Base-by-base conservation (phyloP, 192 early-diverging fungal genomes). In the Umbelopsis isabellina region DNA sequence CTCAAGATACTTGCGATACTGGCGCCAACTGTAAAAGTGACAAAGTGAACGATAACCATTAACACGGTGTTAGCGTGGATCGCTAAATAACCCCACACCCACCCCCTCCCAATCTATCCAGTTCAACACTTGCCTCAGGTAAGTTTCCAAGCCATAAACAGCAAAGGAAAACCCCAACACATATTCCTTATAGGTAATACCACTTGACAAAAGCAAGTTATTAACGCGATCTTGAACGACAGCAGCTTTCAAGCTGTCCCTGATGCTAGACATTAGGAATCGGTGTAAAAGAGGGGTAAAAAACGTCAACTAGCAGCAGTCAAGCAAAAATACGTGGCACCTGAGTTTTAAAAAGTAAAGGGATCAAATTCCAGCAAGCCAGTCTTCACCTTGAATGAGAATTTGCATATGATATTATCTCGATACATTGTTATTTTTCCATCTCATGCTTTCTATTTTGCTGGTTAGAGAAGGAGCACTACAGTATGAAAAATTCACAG, bases 141-240 rank as follows among this genome's bases (percentile, higher is more conserved):
- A 95, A 21, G 91, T 87, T 75, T 95, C 91, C 86, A 92, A 94
- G 3, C 80, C 66, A 72, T 91, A 98, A 35, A 89, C 89, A 22
- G 79, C 77, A 80, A 82, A 87, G 50, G 89, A 87, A 49, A 95
- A 90, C 7, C 68, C 81, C 55, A 98, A 73, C 10, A 95, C 91
- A 74, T 84, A 90, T 65, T 89, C 79, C 85, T 95, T 95, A 85
- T 92, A 96, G 0, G 91, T 90, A 47, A 91, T 61, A 33, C 55
- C 55, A 33, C 27, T 35, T 25, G 55, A 61, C 9, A 61, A 16
- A 0, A 61, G 55, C 18, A 61, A 30, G 15, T 61, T 30, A 35
- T 61, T 61, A 30, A 61, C 55, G 18, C 55, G 55, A 33, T 61
- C 55, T 61, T 61, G 55, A 12, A 61, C 55, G 25, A 30, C 55